phyloP scores from a whole-genome alignment of 305 asterid genomes.

The Withania somnifera region DNA sequence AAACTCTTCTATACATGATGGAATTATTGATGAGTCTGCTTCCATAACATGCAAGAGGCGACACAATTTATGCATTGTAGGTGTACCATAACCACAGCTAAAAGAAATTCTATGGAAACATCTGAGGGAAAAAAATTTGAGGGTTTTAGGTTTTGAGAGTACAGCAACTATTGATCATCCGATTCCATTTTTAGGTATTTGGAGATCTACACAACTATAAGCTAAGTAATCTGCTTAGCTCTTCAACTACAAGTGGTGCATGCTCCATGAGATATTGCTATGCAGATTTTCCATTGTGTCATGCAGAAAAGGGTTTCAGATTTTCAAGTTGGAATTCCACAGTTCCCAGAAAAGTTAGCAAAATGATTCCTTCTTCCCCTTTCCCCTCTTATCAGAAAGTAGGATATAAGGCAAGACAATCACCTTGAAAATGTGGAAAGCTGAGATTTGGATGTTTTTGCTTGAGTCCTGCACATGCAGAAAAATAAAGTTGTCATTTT shows the following conservation, averaged over 20 bases:
- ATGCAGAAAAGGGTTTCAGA: background rate
- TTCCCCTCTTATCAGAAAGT: background rate
- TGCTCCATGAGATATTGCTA: background rate
- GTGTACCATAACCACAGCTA: background rate
- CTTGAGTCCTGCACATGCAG: slow-evolving; percentile 65
- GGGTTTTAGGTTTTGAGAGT: background rate
- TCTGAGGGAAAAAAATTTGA: background rate
- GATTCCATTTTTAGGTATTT: background rate
- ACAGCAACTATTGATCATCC: background rate
- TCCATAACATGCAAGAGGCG: background rate
- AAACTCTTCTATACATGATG: background rate
- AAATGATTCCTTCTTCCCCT: background rate
- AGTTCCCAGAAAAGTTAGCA: background rate
- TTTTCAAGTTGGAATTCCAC: background rate
- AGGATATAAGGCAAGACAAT: slow-evolving; percentile 7
- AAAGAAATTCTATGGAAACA: background rate
- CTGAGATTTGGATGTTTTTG: slow-evolving; percentile 88
- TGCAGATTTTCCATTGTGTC: background rate
- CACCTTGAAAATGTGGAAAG: slow-evolving; percentile 98
- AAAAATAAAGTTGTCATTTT: background rate
- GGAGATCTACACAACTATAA: background rate
- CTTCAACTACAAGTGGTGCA: background rate
- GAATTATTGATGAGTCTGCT: background rate
- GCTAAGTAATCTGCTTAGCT: background rate
- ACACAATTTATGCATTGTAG: background rate